Conservation (phyloP, 768 basidiomycete genomes). For the Boletus insuetus region DNA sequence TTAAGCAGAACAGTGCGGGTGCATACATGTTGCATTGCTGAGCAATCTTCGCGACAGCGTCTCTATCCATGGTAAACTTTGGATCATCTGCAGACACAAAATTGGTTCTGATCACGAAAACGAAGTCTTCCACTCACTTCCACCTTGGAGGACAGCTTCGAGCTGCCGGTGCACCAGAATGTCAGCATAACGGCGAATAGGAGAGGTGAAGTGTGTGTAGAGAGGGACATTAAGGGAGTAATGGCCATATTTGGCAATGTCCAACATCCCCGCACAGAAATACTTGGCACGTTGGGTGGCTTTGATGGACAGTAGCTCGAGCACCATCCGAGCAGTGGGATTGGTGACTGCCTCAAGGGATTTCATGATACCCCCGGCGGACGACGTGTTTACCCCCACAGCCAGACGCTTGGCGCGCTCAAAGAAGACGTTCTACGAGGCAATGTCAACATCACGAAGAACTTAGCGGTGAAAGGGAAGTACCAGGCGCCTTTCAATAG, state of each 20-base stretch:
- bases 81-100: conserved; percentile 49
- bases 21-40: conserved; percentile 96
- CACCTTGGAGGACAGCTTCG: conserved; percentile 79
- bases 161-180: conserved; percentile 95
- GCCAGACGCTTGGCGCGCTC: conserved; percentile 85
- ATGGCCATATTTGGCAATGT: conserved; percentile 96
- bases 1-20: neutral
- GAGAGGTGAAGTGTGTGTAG: conserved; percentile 92
- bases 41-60: conserved; percentile 95
- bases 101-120: conserved; percentile 1
- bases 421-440: conserved; percentile 61
- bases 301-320: conserved; percentile 83
- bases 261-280: conserved; percentile 98
- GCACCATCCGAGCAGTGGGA: conserved; percentile 68
- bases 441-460: conserved; percentile 7
- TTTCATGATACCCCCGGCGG: conserved; percentile 77
- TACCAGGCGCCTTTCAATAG: conserved; percentile 88
- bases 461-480: neutral
- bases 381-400: conserved; percentile 75
- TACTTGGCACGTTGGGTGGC: conserved; percentile 96
- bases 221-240: conserved; percentile 88
- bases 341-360: conserved; percentile 77
- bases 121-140: conserved; percentile 41
- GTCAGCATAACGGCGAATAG: conserved; percentile 92
- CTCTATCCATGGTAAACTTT: conserved; percentile 97